Conservation (phyloP, 148 eudicot genomes). For the Fagopyrum homotropicum region DNA sequence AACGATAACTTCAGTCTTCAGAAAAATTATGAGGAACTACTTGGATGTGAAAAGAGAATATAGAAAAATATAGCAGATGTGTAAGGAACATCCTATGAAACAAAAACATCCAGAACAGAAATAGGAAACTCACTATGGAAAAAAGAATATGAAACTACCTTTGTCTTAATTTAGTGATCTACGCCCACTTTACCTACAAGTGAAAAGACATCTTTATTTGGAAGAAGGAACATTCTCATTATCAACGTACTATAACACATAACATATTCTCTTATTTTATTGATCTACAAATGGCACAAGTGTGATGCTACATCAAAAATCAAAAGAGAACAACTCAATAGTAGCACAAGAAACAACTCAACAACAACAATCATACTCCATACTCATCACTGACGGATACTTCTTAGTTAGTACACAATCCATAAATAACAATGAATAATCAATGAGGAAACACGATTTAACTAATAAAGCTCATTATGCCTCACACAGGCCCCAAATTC, state of each 20-base stretch:
- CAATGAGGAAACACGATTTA: no score
- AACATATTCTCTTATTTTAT: conserved; percentile 21
- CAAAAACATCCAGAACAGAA: neutral
- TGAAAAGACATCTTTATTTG: conserved; percentile 78
- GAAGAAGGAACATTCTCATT: conserved; percentile 63
- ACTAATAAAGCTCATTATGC: no score
- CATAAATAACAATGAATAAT: no score
- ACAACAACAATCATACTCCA: no score
- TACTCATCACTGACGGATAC: no score
- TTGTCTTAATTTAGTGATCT: conserved; percentile 88
- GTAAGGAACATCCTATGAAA: neutral
- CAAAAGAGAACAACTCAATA: no score
- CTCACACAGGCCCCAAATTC: no score
- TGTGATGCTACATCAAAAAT: no score
- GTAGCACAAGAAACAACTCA: no score
- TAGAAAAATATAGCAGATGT: neutral
- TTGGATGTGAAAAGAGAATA: neutral
- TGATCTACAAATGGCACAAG: conserved; percentile 4
- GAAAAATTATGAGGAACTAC: neutral
- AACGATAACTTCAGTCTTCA: conserved; percentile 1
- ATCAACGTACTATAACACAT: conserved; percentile 36
- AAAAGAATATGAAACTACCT: conserved; percentile 80
- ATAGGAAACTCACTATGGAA: conserved; percentile 23
- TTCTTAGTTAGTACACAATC: no score
- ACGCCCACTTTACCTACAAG: conserved; percentile 97